phyloP scores from a whole-genome alignment of 2,329 filamentous ascomycete species.

The Hymenoscyphus albidus region DNA sequence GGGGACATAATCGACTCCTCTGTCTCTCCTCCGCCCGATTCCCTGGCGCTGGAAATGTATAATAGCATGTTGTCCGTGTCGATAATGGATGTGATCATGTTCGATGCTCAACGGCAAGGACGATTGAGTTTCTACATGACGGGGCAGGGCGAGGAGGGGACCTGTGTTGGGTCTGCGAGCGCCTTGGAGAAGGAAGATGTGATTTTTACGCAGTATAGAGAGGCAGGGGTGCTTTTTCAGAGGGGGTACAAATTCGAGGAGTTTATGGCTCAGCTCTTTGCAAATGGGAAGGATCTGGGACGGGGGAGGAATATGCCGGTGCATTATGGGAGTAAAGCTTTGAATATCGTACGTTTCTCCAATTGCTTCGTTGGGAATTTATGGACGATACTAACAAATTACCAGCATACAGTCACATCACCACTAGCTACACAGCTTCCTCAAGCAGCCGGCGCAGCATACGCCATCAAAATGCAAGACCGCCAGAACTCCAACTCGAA shows the following conservation, averaged over 20 bases:
- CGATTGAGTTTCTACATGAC: slow-evolving; percentile 81
- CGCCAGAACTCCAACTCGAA: slow-evolving; percentile 65
- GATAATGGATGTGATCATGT: slow-evolving; percentile 97
- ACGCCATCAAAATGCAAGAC: slow-evolving; percentile 79
- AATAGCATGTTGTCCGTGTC: slow-evolving; percentile 64
- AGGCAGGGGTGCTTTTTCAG: slow-evolving; percentile 86
- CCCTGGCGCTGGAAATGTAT: slow-evolving; percentile 33
- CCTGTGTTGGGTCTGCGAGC: slow-evolving; percentile 83
- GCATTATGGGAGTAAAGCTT: slow-evolving; percentile 80
- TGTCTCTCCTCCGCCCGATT: slow-evolving; percentile 50
- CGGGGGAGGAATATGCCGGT: slow-evolving; percentile 94
- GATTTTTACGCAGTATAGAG: slow-evolving; percentile 90
- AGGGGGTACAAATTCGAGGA: slow-evolving; percentile 81
- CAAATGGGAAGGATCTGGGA: slow-evolving; percentile 76
- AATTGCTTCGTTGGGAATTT: neutral
- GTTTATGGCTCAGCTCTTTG: slow-evolving; percentile 95
- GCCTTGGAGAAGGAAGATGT: slow-evolving; percentile 82
- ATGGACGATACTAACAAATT: neutral
- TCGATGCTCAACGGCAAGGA: slow-evolving; percentile 85
- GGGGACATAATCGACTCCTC: slow-evolving; percentile 75
- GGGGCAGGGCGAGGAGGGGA: slow-evolving; percentile 59
- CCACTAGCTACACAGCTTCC: slow-evolving; percentile 86
- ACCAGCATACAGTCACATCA: slow-evolving; percentile 77
- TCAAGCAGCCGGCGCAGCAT: slow-evolving; percentile 81
- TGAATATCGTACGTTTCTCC: slow-evolving; percentile 67